phyloP scores from a whole-genome alignment of 1,284 basidiomycete species.

The Inonotus obliquus region DNA sequence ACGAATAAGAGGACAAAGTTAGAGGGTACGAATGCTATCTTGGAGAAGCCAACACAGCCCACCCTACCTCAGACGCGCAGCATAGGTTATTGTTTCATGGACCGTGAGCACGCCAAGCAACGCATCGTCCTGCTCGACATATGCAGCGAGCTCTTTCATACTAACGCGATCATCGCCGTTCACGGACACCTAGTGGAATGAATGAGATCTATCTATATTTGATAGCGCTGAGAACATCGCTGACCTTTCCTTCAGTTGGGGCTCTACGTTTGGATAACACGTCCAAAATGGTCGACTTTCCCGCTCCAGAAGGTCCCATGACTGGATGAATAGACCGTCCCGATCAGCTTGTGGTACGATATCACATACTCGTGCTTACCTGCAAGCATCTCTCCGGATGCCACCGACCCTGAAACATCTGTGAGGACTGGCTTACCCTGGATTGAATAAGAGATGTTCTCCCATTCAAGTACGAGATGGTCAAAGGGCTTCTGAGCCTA shows the following conservation, averaged over 20 bases:
- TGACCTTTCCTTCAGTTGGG: conserved; percentile 29
- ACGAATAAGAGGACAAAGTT: not conserved
- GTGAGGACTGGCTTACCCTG: conserved; percentile 11
- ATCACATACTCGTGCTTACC: conserved; percentile 11
- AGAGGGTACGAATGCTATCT: not conserved
- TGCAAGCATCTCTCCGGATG: conserved; percentile 40
- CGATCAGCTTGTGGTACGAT: not conserved
- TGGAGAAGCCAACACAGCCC: not conserved
- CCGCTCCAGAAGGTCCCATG: conserved; percentile 49
- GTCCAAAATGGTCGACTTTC: conserved; percentile 40
- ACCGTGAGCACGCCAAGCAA: conserved; percentile 59
- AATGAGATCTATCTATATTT: not conserved
- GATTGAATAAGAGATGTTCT: conserved; percentile 6
- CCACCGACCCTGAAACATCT: conserved; percentile 36
- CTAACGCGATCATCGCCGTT: conserved; percentile 20
- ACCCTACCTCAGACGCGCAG: conserved; percentile 47
- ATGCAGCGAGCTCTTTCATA: conserved; percentile 34
- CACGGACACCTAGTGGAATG: conserved; percentile 17
- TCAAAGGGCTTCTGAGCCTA: not conserved
- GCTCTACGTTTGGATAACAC: conserved; percentile 39
- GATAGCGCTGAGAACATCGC: conserved; percentile 12
- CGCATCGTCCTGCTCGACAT: conserved; percentile 61
- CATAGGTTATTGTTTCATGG: conserved; percentile 57
- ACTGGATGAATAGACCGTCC: conserved; percentile 26
- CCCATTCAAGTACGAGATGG: conserved; percentile 9